Conservation (phyloP, 352 stramenopile species). For the Salisapilia sapeloensis region DNA sequence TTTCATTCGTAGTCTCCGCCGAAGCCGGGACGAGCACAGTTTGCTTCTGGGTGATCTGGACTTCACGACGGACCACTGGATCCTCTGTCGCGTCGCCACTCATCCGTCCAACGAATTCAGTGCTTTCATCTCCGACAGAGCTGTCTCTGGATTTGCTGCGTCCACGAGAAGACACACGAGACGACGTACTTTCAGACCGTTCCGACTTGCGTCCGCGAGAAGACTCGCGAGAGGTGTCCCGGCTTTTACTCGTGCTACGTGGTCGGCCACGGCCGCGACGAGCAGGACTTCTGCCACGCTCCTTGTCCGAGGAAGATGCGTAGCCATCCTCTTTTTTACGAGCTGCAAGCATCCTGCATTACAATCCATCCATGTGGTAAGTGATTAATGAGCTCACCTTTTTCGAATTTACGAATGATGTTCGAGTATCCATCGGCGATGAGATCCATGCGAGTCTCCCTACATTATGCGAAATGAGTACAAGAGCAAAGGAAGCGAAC, state of each 20-base stretch:
- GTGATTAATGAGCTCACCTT: slow-evolving; percentile 12
- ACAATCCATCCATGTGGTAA: neutral
- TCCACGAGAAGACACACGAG: too few species aligned
- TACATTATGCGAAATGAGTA: slow-evolving; percentile 4
- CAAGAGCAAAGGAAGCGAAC: neutral
- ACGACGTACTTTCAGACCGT: too few species aligned
- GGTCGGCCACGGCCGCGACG: slow-evolving; percentile 17
- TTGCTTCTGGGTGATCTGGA: too few species aligned
- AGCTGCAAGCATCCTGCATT: slow-evolving; percentile 5
- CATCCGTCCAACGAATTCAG: too few species aligned
- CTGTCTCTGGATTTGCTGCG: too few species aligned
- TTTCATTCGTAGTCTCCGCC: too few species aligned
- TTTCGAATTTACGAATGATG: slow-evolving; percentile 56
- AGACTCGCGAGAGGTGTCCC: too few species aligned
- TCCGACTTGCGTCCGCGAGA: too few species aligned
- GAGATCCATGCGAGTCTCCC: slow-evolving; percentile 72
- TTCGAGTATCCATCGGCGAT: slow-evolving; percentile 54
- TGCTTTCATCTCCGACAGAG: too few species aligned
- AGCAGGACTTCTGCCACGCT: slow-evolving; percentile 23
- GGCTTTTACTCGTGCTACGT: slow-evolving; percentile 7
- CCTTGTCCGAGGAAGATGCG: slow-evolving; percentile 7
- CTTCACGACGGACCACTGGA: too few species aligned
- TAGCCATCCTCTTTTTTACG: slow-evolving; percentile 31
- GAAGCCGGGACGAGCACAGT: too few species aligned
- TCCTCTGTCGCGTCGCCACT: too few species aligned